phyloP scores from a whole-genome alignment of 768 basidiomycete species.

The Rubroboletus pulcherrimus region DNA sequence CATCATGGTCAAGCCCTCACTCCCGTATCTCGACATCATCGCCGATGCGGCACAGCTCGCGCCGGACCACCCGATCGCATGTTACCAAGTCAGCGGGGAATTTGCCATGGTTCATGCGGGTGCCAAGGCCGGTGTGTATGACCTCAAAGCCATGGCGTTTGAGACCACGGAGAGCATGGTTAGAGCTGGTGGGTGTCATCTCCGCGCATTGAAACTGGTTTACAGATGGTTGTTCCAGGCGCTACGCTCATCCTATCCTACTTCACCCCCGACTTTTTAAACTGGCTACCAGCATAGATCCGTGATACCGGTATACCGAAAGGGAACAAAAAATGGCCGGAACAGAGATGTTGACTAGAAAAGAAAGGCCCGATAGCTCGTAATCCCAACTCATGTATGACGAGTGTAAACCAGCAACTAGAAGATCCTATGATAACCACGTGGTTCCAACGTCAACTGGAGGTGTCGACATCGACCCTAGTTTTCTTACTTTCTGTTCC shows the following conservation, averaged over 20 bases:
- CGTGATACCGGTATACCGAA: background rate
- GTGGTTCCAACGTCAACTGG: background rate
- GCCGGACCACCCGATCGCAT: slow-evolving; percentile 87
- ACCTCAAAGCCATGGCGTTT: slow-evolving; percentile 88
- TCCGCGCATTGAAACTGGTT: background rate
- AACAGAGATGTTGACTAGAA: background rate
- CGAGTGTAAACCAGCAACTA: background rate
- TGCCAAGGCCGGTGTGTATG: slow-evolving; percentile 90
- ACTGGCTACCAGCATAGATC: slow-evolving; percentile 57
- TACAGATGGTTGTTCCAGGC: slow-evolving; percentile 44
- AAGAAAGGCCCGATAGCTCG: background rate
- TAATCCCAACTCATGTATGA: background rate
- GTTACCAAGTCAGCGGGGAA: slow-evolving; percentile 97
- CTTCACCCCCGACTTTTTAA: slow-evolving; percentile 95
- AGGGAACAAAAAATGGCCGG: background rate
- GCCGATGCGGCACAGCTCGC: slow-evolving; percentile 80
- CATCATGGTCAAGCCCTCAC: slow-evolving; percentile 96
- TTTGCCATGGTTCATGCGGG: slow-evolving; percentile 97
- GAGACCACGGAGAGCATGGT: slow-evolving; percentile 91
- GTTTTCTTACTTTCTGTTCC: no score
- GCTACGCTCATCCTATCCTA: slow-evolving; percentile 89
- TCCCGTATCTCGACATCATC: slow-evolving; percentile 97
- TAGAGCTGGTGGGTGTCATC: slow-evolving; percentile 65
- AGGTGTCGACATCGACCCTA: background rate
- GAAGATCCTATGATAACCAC: slow-evolving; percentile 8